Percentiles rank a stretch among this genome's conserved stretches.
Conservation (phyloP, 2,329 filamentous ascomycete genomes). For the Talaromyces sp. region DNA sequence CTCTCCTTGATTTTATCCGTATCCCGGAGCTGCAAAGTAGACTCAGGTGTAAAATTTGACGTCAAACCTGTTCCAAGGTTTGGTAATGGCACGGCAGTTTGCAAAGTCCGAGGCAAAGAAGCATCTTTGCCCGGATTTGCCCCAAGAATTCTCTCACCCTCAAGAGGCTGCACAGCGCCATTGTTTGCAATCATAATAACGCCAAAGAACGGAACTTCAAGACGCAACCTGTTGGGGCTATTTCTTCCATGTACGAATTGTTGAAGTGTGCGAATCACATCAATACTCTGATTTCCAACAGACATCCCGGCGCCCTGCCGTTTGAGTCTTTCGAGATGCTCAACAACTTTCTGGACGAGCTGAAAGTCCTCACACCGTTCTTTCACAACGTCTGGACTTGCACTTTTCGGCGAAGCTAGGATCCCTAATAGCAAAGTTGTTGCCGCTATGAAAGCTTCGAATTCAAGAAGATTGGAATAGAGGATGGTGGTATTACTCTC, state of each 20-base stretch:
- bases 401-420: not conserved
- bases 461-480: constrained; percentile 7
- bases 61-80: not conserved
- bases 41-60: not conserved
- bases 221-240: not conserved
- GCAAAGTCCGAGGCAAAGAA: not conserved
- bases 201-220: not conserved
- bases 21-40: not conserved
- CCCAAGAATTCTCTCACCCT: not conserved
- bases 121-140: not conserved
- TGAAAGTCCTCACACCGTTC: not conserved
- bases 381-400: not conserved
- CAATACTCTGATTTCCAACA: not conserved
- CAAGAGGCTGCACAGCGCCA: not conserved
- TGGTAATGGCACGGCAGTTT: not conserved
- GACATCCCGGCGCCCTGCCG: not conserved
- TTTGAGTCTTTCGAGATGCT: not conserved
- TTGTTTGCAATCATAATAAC: not conserved
- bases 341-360: not conserved
- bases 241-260: not conserved
- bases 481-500: not conserved
- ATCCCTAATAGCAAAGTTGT: not conserved
- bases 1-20: not conserved
- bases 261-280: not conserved
- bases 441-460: constrained; percentile 2